Evolutionary conservation across 176 grass and related monocot species (phyloP), one percentile per base, ranked within the genome.

Genomic region (Triticum timopheevii): DNA sequence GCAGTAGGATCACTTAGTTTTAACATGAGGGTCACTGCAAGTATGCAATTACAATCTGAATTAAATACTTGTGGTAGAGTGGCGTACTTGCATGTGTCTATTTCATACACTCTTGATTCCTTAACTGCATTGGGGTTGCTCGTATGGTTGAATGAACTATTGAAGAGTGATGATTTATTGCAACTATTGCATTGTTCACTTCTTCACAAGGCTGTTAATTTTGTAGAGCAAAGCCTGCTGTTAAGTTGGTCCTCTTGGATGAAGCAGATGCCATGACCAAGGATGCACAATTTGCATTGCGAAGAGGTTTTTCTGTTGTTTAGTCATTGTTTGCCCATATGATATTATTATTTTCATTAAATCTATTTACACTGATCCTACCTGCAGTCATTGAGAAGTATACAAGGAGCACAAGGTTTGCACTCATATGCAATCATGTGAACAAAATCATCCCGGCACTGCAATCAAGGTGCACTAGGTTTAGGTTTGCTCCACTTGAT

Each of bases 181-280:
- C 24, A 82, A 30, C 7, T 30, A 45, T 44, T 23, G 22, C 35
- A 31, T 16, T 74, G 20, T 28, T 52, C 7, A 52, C 3, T 54
- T 61, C 13, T 20, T 31, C 15, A 23, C 69, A 47, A 20, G 49
- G 25, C 25, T 20, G 89, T 90, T 76, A 81, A 70, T 42, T 81
- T 96, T 80, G 59, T 76, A 99, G 97, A 45, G 87, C 90, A 71
- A 99, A 71, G 71, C 89, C 87, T 85, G 65, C 92, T 88, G 94
- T 99, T 70, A 99, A 99, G 83, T 86, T 99, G 88, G 87, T 99
- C 52, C 91, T 99, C 36, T 85, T 99, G 69, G 94, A 99, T 90
- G 97, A 99, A 92, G 97, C 92, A 69, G 97, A 96, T 62, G 97
- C 97, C 33, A 99, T 99, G 97, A 99, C 97, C 13, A 99, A 96